phyloP scores from a whole-genome alignment of 2,329 filamentous ascomycete genomes.

The Botryotinia narcissicola region DNA sequence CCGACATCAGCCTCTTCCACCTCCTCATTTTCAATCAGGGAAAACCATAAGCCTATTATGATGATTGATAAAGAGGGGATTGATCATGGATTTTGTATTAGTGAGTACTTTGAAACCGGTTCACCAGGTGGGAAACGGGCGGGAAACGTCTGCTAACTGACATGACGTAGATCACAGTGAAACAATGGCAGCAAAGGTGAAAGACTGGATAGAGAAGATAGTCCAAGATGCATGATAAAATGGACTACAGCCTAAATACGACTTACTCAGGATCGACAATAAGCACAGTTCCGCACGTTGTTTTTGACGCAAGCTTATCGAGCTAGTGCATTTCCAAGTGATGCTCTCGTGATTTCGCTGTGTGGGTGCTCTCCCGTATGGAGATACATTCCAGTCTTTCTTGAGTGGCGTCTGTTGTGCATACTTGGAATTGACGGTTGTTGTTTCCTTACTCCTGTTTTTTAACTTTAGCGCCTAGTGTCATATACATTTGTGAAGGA shows the following conservation, averaged over 20 bases:
- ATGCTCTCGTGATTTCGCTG: too few species aligned
- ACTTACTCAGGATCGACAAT: too few species aligned
- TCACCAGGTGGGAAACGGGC: too few species aligned
- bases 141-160: too few species aligned
- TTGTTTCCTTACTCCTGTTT: neutral
- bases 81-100: conserved; percentile 60
- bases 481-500: neutral
- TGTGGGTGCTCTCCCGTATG: too few species aligned
- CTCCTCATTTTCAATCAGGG: conserved; percentile 27
- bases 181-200: conserved; percentile 49
- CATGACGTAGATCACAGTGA: conserved; percentile 48
- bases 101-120: too few species aligned
- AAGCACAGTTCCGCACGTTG: too few species aligned
- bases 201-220: conserved; percentile 38
- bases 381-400: too few species aligned
- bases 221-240: conserved; percentile 10
- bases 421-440: neutral
- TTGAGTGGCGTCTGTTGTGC: too few species aligned
- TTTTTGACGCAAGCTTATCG: too few species aligned
- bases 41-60: conserved; percentile 9
- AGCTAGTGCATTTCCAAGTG: too few species aligned
- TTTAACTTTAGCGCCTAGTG: neutral
- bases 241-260: neutral
- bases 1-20: conserved; percentile 36
- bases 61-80: conserved; percentile 53